Evolutionary conservation across 2,329 filamentous ascomycete genomes (phyloP).

Genomic region (Sclerotinia glacialis): DNA sequence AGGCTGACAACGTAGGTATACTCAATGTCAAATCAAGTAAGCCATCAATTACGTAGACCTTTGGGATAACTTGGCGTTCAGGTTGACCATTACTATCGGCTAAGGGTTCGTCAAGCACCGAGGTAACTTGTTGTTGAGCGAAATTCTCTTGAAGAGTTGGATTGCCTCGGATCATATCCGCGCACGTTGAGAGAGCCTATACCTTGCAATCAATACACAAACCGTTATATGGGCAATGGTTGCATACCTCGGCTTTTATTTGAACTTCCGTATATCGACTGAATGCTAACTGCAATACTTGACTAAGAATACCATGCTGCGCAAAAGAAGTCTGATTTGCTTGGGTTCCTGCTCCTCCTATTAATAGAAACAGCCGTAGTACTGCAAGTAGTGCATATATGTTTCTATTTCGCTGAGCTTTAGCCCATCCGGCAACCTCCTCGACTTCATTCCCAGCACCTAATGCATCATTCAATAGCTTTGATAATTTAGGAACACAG

Average conservation of each 20-base stretch:
- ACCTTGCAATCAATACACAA: conserved; percentile 26
- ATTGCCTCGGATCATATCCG: conserved; percentile 84
- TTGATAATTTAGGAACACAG: conserved; percentile 69
- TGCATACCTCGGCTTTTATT: conserved; percentile 73
- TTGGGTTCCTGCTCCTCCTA: conserved; percentile 74
- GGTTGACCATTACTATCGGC: conserved; percentile 43
- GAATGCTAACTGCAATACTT: conserved; percentile 81
- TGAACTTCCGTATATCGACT: conserved; percentile 66
- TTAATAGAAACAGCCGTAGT: conserved; percentile 78
- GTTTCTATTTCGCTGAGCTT: conserved; percentile 80
- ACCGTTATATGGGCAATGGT: conserved; percentile 7
- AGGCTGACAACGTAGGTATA: conserved; percentile 61
- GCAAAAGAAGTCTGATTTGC: conserved; percentile 86
- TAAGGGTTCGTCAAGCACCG: conserved; percentile 48
- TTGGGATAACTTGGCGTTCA: conserved; percentile 51
- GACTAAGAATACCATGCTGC: conserved; percentile 74
- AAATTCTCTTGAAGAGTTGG: conserved; percentile 80
- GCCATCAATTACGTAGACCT: conserved; percentile 89
- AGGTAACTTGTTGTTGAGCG: conserved; percentile 76
- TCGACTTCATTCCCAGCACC: conserved; percentile 53
- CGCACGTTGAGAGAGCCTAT: conserved; percentile 77
- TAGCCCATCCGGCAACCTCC: conserved; percentile 69
- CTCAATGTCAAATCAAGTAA: conserved; percentile 79
- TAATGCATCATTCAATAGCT: conserved; percentile 62
- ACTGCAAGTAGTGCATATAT: conserved; percentile 86